phyloP scores from a whole-genome alignment of 345 rosid species.

The Chamaenerion angustifolium region DNA sequence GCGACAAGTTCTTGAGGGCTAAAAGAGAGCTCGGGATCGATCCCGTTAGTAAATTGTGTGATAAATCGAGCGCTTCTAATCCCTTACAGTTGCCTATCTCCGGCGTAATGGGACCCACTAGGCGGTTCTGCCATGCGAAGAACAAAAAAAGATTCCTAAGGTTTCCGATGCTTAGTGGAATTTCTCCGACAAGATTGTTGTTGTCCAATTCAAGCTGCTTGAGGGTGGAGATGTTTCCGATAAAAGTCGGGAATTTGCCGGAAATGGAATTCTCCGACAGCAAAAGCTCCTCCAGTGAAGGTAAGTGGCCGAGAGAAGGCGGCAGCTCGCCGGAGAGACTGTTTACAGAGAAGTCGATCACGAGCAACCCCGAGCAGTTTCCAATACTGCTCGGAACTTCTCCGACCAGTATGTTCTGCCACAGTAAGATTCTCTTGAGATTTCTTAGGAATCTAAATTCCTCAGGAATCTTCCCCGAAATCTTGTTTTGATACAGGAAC shows the following conservation, averaged over 20 bases:
- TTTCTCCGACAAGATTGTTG: conserved; percentile 34
- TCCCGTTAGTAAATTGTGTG: conserved; percentile 47
- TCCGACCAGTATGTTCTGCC: conserved; percentile 53
- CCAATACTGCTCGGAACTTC: conserved; percentile 33
- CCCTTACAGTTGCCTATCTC: conserved; percentile 39
- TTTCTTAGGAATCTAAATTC: conserved; percentile 31
- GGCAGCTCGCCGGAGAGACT: conserved; percentile 36
- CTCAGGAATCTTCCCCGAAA: conserved; percentile 40
- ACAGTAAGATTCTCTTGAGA: conserved; percentile 38
- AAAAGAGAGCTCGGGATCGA: conserved; percentile 46
- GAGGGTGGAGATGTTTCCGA: conserved; percentile 31
- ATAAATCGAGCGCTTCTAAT: conserved; percentile 54
- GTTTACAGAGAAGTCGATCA: conserved; percentile 53
- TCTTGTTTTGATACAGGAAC: conserved; percentile 45
- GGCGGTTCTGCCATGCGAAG: conserved; percentile 61
- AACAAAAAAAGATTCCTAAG: conserved; percentile 42
- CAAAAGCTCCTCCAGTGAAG: conserved; percentile 43
- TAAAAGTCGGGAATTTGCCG: conserved; percentile 29
- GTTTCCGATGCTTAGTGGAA: conserved; percentile 42
- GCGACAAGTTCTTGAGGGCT: conserved; percentile 37
- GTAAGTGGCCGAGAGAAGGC: conserved; percentile 23
- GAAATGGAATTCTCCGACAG: conserved; percentile 41
- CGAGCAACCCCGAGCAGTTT: conserved; percentile 27
- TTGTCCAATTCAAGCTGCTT: conserved; percentile 59
- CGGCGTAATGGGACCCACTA: conserved; percentile 41